phyloP scores from a whole-genome alignment of 169 alveolate species.

The Cryptosporidium baileyi region DNA sequence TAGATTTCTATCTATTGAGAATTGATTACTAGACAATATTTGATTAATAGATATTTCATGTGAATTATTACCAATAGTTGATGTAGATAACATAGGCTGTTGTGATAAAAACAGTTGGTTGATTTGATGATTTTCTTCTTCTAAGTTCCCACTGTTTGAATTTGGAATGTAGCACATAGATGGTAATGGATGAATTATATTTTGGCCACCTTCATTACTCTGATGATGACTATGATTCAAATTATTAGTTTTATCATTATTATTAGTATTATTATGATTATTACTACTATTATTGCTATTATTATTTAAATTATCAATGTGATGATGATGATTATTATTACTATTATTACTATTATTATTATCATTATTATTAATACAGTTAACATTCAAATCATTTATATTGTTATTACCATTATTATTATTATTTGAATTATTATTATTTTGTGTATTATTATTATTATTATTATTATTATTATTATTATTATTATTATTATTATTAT shows the following conservation, averaged over 20 bases:
- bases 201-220: not conserved
- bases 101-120: too few relatives aligned
- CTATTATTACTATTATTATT: not conserved
- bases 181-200: slow-evolving; percentile 43
- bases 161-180: slow-evolving; percentile 15
- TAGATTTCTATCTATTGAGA: too few relatives aligned
- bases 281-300: not conserved
- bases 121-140: too few relatives aligned
- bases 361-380: not conserved
- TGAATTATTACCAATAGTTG: too few relatives aligned
- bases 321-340: not conserved
- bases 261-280: not conserved
- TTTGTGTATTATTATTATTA: not conserved
- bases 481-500: not conserved
- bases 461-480: not conserved
- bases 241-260: not conserved
- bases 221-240: not conserved
- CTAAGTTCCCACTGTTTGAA: not conserved
- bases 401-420: not conserved
- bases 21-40: too few relatives aligned
- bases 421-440: not conserved
- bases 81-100: too few relatives aligned
- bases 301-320: not conserved
- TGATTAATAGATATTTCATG: too few relatives aligned
- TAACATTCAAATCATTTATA: not conserved